These are phyloP conservation scores for Haplosporangium gracile DNA, from an alignment of 192 early-diverging fungal species.

Conservation along the genomic window DNA sequence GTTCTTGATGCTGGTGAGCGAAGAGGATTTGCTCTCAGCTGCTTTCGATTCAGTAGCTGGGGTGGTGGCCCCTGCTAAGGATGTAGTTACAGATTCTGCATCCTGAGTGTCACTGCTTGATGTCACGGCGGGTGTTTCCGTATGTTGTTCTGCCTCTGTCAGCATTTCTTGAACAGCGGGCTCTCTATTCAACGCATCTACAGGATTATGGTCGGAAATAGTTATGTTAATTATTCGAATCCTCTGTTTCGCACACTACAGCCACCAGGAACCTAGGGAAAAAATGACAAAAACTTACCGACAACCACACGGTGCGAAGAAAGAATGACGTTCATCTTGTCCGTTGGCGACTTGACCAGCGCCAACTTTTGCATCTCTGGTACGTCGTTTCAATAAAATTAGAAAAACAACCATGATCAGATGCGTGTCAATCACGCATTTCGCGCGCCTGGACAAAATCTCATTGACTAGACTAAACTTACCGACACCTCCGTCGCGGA, in stretches of 20 bases:
- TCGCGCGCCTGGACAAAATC: no score
- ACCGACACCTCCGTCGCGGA: slow-evolving; percentile 56
- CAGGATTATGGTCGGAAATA: neutral
- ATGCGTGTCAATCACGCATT: neutral
- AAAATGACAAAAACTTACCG: slow-evolving; percentile 28
- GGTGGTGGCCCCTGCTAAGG: neutral
- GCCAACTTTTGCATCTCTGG: slow-evolving; percentile 60
- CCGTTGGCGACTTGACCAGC: slow-evolving; percentile 52
- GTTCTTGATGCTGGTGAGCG: neutral
- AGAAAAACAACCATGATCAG: neutral
- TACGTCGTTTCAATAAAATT: neutral
- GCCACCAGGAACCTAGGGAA: neutral
- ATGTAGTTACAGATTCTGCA: neutral
- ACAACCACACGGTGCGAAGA: slow-evolving; percentile 60
- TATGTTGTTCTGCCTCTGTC: slow-evolving; percentile 4
- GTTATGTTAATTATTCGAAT: neutral
- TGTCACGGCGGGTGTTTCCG: neutral
- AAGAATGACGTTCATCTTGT: slow-evolving; percentile 60
- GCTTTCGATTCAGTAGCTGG: neutral
- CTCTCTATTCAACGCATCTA: slow-evolving; percentile 43
- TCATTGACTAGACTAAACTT: neutral
- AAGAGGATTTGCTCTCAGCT: neutral
- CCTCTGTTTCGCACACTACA: no score
- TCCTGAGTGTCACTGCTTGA: neutral
- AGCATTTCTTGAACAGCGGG: slow-evolving; percentile 45